Base-by-base conservation (phyloP, 164 flowering plant genomes). In the Malania oleifera region DNA sequence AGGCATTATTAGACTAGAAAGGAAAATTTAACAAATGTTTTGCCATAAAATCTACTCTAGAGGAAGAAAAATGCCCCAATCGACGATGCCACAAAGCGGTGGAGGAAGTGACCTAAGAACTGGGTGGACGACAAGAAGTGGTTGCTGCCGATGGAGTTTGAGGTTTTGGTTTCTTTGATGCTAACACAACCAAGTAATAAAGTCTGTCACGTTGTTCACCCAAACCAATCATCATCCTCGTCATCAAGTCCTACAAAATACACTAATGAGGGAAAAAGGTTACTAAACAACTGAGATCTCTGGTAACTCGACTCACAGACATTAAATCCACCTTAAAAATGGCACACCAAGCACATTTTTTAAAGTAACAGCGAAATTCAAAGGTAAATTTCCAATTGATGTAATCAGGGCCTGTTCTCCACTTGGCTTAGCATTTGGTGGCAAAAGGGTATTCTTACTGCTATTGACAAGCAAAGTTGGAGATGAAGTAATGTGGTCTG, bases 171-270 rank as follows among this genome's bases (percentile, higher is more conserved):
- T 39, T 39, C 43, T 39, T 39, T 39, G 11, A 39, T 39, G 43
- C 43, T 39, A 39, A 39, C 43, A 39, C 43, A 39, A 39, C 43
- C 43, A 39, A 39, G 43, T 39, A 15, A 39, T 39, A 39, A 39
- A 39, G 43, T 39, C 9, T 39, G 43, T 39, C 43, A 9, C 43
- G 43, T 39, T 39, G 43, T 39, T 39, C 43, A 39, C 43, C 43
- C 43, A 39, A n/a, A n/a, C n/a, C n/a, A n/a, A n/a, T n/a, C n/a
- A n/a, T n/a, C n/a, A n/a, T n/a, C n/a, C n/a, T n/a, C n/a, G n/a
- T n/a, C n/a, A n/a, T n/a, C n/a, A n/a, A n/a, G n/a, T n/a, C n/a
- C n/a, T n/a, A n/a, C n/a, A n/a, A n/a, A n/a, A n/a, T n/a, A n/a
- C n/a, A n/a, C n/a, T n/a, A n/a, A n/a, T n/a, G n/a, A n/a, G n/a